Conservation (phyloP, 257 asterid genomes). For the Solanum bukasovii region DNA sequence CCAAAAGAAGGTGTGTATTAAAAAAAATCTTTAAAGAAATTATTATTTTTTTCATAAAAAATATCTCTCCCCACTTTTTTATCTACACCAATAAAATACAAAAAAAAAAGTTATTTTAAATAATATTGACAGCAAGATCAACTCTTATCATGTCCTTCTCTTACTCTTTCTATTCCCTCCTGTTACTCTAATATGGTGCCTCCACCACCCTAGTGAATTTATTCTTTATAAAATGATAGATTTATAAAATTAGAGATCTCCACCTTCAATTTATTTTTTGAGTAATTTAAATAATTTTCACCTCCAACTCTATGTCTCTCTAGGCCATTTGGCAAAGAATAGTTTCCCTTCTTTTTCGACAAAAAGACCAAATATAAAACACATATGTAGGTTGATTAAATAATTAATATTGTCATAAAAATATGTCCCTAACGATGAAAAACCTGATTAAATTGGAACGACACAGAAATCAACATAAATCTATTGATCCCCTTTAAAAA, state of each 20-base stretch:
- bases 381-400: not conserved
- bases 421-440: not conserved
- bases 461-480: not conserved
- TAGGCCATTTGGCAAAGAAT: not conserved
- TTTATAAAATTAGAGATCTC: not conserved
- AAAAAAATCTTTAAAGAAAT: too few species aligned
- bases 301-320: not conserved
- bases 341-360: not conserved
- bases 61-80: not conserved
- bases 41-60: too few species aligned
- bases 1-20: not conserved
- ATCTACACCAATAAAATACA: not conserved
- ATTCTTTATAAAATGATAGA: not conserved
- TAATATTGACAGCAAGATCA: too few species aligned
- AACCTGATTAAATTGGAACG: not conserved
- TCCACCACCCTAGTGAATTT: not conserved
- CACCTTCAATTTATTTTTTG: not conserved
- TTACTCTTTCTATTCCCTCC: not conserved
- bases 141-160: not conserved
- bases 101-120: too few species aligned
- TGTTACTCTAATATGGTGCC: not conserved
- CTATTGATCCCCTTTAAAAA: not conserved
- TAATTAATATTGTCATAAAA: too few species aligned
- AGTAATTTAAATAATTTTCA: too few species aligned
- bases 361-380: too few species aligned